Base-by-base conservation (phyloP, 768 basidiomycete species). In the Lentinus tigrinus region DNA sequence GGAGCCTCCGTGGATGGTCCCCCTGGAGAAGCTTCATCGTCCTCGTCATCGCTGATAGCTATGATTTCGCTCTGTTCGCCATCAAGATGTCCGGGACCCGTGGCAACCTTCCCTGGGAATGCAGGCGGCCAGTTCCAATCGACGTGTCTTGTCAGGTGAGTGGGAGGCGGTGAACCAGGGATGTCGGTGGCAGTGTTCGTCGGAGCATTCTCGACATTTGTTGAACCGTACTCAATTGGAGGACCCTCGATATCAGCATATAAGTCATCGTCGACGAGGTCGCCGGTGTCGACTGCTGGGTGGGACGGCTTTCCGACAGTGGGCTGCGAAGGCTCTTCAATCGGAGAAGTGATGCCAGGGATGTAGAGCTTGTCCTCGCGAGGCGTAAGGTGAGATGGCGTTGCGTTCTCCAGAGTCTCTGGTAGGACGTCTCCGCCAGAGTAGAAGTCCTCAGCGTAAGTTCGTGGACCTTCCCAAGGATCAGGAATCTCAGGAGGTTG, bases 361-460 rank as follows among this genome's bases (percentile, higher is more conserved):
- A 63, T 62, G 27, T 61, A 55, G 48, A 62, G 50, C 24, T 23
- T 24, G 3, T 47, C 50, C 14, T 62, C 67, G 23, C 37, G 40
- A 2, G 67, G 65, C 9, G 70, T 67, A 17, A 61, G 47, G 37
- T 65, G 68, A 4, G 69, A 72, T 0, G 69, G 69, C 7, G 69
- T 56, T 11, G 24, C 16, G 5, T 44, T 37, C 3, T 51, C 51
- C 2, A 37, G 36, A 0, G 40, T 28, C n/a, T 50, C 42, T 11
- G 43, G 38, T 4, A 54, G 23, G 42, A 73, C 31, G 42, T 79
- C 77, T 0, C 78, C 80, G 13, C 77, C 81, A 5, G 76, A 70
- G 54, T 76, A 76, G 59, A 71, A 74, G 61, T 78, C 77, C 56
- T 78, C 76, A 1, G 77, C 75, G 46, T 72, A 75, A 6, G 63